phyloP scores from a whole-genome alignment of 192 early-diverging fungal genomes.

The Coemansia sp. region DNA sequence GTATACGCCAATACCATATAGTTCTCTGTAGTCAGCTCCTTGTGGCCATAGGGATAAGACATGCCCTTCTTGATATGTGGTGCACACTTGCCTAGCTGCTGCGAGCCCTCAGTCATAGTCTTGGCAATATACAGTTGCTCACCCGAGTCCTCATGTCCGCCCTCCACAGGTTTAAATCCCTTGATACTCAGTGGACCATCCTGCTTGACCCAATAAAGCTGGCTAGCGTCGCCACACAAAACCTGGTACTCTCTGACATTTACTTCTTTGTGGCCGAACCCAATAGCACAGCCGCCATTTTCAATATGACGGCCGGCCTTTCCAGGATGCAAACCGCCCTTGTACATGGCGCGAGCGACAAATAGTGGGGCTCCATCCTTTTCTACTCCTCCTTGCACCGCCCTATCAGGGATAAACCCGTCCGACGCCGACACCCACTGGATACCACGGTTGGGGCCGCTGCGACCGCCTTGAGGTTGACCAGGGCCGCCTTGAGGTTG shows the following conservation, averaged over 20 bases:
- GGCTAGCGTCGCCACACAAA: conserved; percentile 64
- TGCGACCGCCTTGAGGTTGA: conserved; percentile 3
- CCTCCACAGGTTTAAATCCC: conserved; percentile 44
- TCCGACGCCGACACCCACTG: conserved; percentile 49
- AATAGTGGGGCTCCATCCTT: conserved; percentile 63
- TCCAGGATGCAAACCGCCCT: conserved; percentile 59
- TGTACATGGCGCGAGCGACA: conserved; percentile 59
- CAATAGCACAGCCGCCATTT: conserved; percentile 56
- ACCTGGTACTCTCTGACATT: conserved; percentile 60
- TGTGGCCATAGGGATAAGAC: conserved; percentile 56
- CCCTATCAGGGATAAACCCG: conserved; percentile 52
- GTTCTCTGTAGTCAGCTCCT: conserved; percentile 46
- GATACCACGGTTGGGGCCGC: conserved; percentile 17
- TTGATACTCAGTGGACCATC: conserved; percentile 50
- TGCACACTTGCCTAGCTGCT: conserved; percentile 60
- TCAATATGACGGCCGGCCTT: conserved; percentile 57
- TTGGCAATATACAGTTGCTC: conserved; percentile 59
- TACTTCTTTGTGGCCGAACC: conserved; percentile 64
- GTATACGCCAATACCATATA: conserved; percentile 57
- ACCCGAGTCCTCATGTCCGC: conserved; percentile 54
- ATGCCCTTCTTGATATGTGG: conserved; percentile 59
- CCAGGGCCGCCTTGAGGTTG: neutral
- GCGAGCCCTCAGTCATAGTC: conserved; percentile 52
- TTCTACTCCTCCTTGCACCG: conserved; percentile 65
- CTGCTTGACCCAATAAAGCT: conserved; percentile 61